phyloP scores from a whole-genome alignment of 2,329 filamentous ascomycete genomes.

The Neodidymelliopsis sp. region DNA sequence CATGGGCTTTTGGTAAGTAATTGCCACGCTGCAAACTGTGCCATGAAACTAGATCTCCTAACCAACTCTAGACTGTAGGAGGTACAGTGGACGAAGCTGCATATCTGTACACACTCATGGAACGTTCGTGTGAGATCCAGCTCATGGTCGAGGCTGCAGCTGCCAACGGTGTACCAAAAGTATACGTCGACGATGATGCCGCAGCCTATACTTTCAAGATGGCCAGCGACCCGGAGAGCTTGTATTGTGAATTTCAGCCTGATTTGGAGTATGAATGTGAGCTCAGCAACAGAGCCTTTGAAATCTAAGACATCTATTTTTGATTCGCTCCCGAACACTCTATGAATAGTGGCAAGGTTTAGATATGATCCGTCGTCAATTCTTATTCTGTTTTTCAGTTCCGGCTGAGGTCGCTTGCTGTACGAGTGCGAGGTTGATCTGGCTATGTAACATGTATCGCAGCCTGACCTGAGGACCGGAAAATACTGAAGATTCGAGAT shows the following conservation, averaged over 20 bases:
- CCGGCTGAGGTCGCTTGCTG: too few species aligned
- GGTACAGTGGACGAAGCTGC: constrained; percentile 76
- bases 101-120: constrained; percentile 73
- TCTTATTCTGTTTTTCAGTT: too few species aligned
- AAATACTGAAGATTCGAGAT: not conserved
- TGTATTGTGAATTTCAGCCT: constrained; percentile 63
- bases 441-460: not conserved
- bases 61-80: constrained; percentile 63
- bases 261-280: constrained; percentile 57
- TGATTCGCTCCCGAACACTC: too few species aligned
- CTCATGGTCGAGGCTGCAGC: constrained; percentile 72
- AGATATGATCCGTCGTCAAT: too few species aligned
- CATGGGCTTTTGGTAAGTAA: constrained; percentile 68
- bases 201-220: constrained; percentile 62
- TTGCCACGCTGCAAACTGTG: not conserved
- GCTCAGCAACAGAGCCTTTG: constrained; percentile 36
- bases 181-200: constrained; percentile 63
- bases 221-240: constrained; percentile 55
- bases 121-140: constrained; percentile 73
- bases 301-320: constrained; percentile 12
- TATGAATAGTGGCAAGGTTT: too few species aligned
- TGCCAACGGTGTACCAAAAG: constrained; percentile 60
- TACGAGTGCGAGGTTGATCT: too few species aligned
- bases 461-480: not conserved
- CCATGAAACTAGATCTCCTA: not conserved